Base-by-base conservation (phyloP, 1,284 basidiomycete genomes). In the Leccinum holopus region DNA sequence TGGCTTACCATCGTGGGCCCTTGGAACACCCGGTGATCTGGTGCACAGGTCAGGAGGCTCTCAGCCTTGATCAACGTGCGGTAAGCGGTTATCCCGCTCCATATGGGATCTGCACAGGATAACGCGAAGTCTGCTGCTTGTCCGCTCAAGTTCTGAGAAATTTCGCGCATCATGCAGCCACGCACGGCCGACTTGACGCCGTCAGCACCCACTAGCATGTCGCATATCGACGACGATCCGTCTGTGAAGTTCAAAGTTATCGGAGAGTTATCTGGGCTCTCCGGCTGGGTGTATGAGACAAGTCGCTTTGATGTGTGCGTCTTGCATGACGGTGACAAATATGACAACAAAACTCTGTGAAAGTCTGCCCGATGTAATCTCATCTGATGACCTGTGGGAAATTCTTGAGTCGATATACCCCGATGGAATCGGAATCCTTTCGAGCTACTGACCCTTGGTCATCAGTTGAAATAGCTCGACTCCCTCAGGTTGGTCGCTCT, bases 151-250 rank as follows among this genome's bases (percentile, higher is more conserved):
- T 25, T 54, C 49, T 49, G 55, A 3, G 75, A 68, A 25, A 73
- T 67, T 37, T 78, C 75, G 1, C 66, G 65, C 55, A 81, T 73
- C 70, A 85, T 74, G n/a, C 70, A 67, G 51, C 67, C 67, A 47
- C 84, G 79, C 10, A 84, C 79, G 11, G 71, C 72, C 0, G 84
- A 86, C 67, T 82, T 84, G 61, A 86, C 66, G 0, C 84, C 84
- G 63, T 85, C 83, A 0, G 82, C 81, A 30, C 82, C 84, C 28
- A 85, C 71, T 16, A 84, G 75, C 11, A 84, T 53, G 62, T 85
- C 82, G 65, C 79, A 82, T 3, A 72, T 69, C 3, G 79, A 77
- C 0, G 71, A 72, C 1, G 77, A 71, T 3, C 80, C 82, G 61
- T 85, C 81, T 5, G 72, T 55, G 65, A 85, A 85, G 12, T 70